These are phyloP conservation scores for Sclerospora graminicola DNA, from an alignment of 352 stramenopile species.

Conservation along the genomic window DNA sequence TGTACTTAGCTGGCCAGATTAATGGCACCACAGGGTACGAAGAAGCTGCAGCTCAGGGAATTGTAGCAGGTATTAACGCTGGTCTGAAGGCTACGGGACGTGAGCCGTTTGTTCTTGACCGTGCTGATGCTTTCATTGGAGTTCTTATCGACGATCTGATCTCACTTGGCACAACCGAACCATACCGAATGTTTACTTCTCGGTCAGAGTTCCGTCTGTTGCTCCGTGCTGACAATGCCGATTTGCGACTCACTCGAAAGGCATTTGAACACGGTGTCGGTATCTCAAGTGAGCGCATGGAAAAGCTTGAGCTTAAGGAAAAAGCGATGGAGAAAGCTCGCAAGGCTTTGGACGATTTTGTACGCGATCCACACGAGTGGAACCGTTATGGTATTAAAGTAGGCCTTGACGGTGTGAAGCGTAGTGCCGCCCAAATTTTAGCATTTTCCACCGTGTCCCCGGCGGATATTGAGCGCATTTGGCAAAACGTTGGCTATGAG, in stretches of 20 bases:
- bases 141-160: conserved; percentile 99
- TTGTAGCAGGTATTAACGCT: conserved; percentile 95
- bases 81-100: conserved; percentile 59
- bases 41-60: conserved; percentile 95
- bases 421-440: conserved; percentile 60
- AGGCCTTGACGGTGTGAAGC: conserved; percentile 68
- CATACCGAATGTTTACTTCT: conserved; percentile 99
- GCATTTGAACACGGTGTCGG: conserved; percentile 79
- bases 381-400: conserved; percentile 75
- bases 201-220: conserved; percentile 86
- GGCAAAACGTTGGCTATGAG: conserved; percentile 33
- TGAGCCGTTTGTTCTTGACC: conserved; percentile 87
- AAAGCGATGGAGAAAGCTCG: conserved; percentile 48
- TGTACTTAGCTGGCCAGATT: conserved; percentile 98
- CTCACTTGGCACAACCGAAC: conserved; percentile 92
- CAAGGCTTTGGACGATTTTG: conserved; percentile 44
- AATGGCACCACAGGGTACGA: conserved; percentile 99
- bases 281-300: conserved; percentile 61
- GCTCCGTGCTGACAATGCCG: conserved; percentile 93
- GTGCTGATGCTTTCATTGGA: conserved; percentile 93
- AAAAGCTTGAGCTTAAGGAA: conserved; percentile 80
- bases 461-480: conserved; percentile 49
- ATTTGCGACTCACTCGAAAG: conserved; percentile 92
- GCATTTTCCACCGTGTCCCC: conserved; percentile 57
- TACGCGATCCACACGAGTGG: conserved; percentile 69